Evolutionary conservation across 768 basidiomycete species (phyloP), one percentile per base, ranked within the genome.

Genomic region (Fistulinella prunicolor): DNA sequence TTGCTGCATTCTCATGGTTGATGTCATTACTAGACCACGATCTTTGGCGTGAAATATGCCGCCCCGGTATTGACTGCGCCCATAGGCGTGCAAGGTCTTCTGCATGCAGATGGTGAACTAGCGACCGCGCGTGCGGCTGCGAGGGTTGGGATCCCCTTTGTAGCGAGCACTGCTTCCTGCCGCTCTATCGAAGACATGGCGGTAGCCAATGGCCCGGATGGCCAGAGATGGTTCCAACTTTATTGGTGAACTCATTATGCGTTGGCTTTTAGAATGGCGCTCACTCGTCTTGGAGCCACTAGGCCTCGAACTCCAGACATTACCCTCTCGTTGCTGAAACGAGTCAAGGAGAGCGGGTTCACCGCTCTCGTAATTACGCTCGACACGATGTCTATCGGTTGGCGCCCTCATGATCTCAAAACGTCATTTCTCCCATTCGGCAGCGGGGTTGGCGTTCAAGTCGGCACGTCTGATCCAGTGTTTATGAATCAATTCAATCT

Each of bases 111-210:
- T 37, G 90, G 75, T 1, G 92, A 94, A 59, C 65, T 86, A 19
- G 87, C 82, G 1, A 72, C 79, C 5, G 85, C 89, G 1, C 73
- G 76, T 1, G 88, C 86, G 0, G 88, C 82, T 0, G 72, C 66
- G 8, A 79, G 73, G 12, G 69, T 88, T 4, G 77, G 78, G 0
- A 67, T 93, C 4, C 84, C 88, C 0, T 84, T 77, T 58, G 82
- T 86, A 54, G 75, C 94, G 66, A 89, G 87, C 56, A 85, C 88
- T 0, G 88, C 89, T 3, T 76, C 85, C 2, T 71, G 76, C 23
- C 79, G 85, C 21, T 78, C 82, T 9, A 85, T 93, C 49, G 89
- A 92, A 61, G 80, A 81, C 37, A 82, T 92, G n/a, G 91, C 82
- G 3, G 60, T 73, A 35, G 90, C 80, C 22, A 89, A 83, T 54